Evolutionary conservation across 257 asterid genomes (phyloP).

Genomic region (Plantago major): DNA sequence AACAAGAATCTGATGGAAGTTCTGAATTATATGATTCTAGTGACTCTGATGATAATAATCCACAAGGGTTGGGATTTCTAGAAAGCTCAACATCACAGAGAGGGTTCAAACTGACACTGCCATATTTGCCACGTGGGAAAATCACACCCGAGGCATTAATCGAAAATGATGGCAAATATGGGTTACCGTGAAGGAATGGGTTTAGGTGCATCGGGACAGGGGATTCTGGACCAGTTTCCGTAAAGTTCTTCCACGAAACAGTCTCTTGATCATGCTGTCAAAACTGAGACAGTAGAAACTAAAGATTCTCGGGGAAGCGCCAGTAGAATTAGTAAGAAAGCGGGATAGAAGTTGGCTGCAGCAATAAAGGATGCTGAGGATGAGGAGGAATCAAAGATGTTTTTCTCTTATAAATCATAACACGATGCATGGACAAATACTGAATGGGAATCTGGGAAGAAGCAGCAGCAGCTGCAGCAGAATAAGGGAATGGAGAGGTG

Average conservation of each 20-base stretch:
- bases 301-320: constrained; percentile 45
- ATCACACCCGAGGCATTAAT: constrained; percentile 92
- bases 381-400: constrained; percentile 67
- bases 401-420: constrained; percentile 74
- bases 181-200: constrained; percentile 99
- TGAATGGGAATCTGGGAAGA: constrained; percentile 34
- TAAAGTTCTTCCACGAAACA: constrained; percentile 74
- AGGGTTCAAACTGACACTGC: constrained; percentile 82
- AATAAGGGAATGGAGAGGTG: constrained; percentile 35
- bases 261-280: constrained; percentile 75
- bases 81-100: constrained; percentile 45
- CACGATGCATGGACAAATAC: constrained; percentile 52
- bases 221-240: constrained; percentile 68
- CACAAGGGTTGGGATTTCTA: constrained; percentile 68
- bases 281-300: constrained; percentile 29
- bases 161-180: constrained; percentile 98
- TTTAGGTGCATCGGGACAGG: constrained; percentile 90
- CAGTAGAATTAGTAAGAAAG: constrained; percentile 82
- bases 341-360: constrained; percentile 76
- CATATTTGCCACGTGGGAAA: constrained; percentile 91
- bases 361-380: constrained; percentile 66
- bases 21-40: constrained; percentile 54
- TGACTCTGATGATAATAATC: constrained; percentile 48
- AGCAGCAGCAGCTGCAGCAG: constrained; percentile 25
- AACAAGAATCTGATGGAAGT: constrained; percentile 52